Evolutionary conservation across 164 flowering plant genomes (phyloP).

Genomic region (Annona squamosa): DNA sequence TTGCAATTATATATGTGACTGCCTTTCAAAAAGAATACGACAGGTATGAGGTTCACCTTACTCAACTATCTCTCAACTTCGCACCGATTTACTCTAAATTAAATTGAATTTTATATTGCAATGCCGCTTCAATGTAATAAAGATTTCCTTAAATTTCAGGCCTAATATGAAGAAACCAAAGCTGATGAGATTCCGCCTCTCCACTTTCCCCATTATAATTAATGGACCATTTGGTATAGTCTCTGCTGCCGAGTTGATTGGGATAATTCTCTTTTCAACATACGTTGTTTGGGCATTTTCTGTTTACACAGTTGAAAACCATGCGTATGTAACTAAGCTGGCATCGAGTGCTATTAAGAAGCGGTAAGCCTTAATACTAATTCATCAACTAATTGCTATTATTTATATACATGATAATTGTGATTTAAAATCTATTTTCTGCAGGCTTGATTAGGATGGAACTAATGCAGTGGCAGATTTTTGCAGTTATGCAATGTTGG

Average conservation of each 20-base stretch:
- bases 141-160: neutral
- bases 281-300: conserved; percentile 54
- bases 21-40: conserved; percentile 35
- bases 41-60: neutral
- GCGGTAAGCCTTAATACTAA: conserved; percentile 22
- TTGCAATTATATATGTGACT: conserved; percentile 33
- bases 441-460: neutral
- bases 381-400: neutral
- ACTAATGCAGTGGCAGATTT: neutral
- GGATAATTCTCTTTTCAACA: conserved; percentile 43
- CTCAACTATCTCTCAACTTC: neutral
- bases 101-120: neutral
- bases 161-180: conserved; percentile 37
- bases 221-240: conserved; percentile 95
- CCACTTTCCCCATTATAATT: conserved; percentile 82
- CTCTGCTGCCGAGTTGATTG: conserved; percentile 81
- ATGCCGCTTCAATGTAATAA: neutral
- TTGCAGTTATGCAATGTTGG: conserved; percentile 46
- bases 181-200: conserved; percentile 48
- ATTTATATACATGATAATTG: neutral
- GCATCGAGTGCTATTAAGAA: conserved; percentile 10
- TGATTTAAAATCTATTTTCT: neutral
- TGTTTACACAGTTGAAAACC: conserved; percentile 29
- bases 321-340: conserved; percentile 10
- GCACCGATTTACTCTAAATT: neutral